These are phyloP conservation scores for Trichosporon sp. DNA, from an alignment of 1,284 basidiomycete genomes.

Conservation along the genomic window DNA sequence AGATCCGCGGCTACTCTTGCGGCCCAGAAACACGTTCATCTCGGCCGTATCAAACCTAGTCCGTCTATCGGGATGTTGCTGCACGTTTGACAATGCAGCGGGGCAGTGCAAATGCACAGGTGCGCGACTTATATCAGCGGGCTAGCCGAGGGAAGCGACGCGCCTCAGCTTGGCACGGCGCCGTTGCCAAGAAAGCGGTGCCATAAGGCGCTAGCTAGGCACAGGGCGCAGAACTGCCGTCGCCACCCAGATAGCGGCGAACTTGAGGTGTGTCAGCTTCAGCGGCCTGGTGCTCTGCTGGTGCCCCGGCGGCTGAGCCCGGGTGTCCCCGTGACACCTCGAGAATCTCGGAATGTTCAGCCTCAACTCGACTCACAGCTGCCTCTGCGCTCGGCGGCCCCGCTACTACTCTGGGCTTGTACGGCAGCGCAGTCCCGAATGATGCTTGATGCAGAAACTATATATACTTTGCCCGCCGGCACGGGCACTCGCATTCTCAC, in stretches of 20 bases:
- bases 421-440: background rate
- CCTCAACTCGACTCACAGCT: background rate
- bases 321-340: background rate
- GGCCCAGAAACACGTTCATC: background rate
- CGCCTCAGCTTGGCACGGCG: background rate
- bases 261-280: background rate
- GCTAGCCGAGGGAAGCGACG: background rate
- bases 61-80: background rate
- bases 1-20: background rate
- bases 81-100: background rate
- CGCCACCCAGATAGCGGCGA: background rate
- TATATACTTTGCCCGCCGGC: background rate
- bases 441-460: background rate
- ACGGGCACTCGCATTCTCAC: background rate
- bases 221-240: background rate
- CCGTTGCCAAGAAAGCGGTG: background rate
- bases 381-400: background rate
- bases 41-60: background rate
- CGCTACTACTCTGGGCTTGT: background rate
- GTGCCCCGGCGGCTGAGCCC: background rate
- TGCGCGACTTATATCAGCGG: background rate
- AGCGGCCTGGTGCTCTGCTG: background rate
- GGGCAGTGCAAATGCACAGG: background rate
- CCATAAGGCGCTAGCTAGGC: background rate
- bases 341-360: conserved; percentile 1